phyloP scores from a whole-genome alignment of 441 rosid species.

The Pelargonium myrrhifolium region DNA sequence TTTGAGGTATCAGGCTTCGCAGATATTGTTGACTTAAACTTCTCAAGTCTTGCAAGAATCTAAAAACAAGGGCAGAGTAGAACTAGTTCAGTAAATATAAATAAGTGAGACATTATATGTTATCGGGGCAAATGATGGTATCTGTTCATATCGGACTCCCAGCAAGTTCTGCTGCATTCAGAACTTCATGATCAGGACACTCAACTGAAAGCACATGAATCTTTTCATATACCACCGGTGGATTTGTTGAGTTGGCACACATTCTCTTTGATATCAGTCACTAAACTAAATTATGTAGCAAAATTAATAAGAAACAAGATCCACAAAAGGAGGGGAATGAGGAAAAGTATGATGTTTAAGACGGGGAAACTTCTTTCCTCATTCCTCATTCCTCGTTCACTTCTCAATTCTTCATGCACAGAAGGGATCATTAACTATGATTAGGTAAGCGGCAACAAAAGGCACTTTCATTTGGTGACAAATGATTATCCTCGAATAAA shows the following conservation, averaged over 20 bases:
- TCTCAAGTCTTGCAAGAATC: slow-evolving; percentile 73
- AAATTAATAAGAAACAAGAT: too few relatives aligned
- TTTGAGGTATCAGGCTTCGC: slow-evolving; percentile 35
- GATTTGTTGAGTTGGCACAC: not conserved
- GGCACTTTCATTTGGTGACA: too few relatives aligned
- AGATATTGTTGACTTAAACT: slow-evolving; percentile 53
- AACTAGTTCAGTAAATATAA: not conserved
- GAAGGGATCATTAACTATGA: not conserved
- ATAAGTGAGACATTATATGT: too few relatives aligned
- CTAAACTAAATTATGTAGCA: too few relatives aligned
- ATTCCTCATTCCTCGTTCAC: not conserved
- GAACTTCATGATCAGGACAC: not conserved
- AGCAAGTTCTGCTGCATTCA: not conserved
- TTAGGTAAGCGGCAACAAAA: not conserved
- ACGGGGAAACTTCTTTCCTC: not conserved
- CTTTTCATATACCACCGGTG: too few relatives aligned
- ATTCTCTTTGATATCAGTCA: not conserved
- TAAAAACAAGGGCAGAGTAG: slow-evolving; percentile 14
- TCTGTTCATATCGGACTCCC: too few relatives aligned
- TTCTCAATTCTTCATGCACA: not conserved
- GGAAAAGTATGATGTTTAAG: too few relatives aligned
- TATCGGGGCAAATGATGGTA: too few relatives aligned
- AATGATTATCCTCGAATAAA: not conserved
- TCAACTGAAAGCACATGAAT: not conserved
- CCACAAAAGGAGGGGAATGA: too few relatives aligned